Percentiles rank a stretch among this genome's conserved stretches.
These are phyloP conservation scores for Cardamine resedifolia DNA, from an alignment of 345 rosid genomes.

Conservation along the genomic window DNA sequence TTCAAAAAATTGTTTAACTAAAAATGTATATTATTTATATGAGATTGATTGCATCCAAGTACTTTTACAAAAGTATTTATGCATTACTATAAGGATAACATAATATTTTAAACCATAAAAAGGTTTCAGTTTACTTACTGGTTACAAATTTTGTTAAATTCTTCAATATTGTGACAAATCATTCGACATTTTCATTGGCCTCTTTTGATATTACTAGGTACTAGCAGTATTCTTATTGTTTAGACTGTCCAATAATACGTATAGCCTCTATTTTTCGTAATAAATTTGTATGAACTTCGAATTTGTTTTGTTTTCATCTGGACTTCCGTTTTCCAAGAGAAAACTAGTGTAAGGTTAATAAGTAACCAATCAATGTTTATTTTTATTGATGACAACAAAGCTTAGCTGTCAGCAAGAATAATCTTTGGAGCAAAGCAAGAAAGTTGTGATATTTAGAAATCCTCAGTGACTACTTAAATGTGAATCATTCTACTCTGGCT, in stretches of 20 bases:
- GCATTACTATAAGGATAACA: too few relatives aligned
- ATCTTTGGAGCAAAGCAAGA: conserved; percentile 31
- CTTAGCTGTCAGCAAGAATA: conserved; percentile 25
- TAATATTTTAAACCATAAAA: too few relatives aligned
- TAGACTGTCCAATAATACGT: neutral
- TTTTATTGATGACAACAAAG: conserved; percentile 10
- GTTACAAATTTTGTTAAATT: too few relatives aligned
- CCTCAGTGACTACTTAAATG: neutral
- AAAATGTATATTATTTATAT: too few relatives aligned
- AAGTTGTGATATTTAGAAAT: conserved; percentile 1
- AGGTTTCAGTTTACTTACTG: too few relatives aligned
- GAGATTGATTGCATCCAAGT: too few relatives aligned
- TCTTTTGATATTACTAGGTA: neutral
- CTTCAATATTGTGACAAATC: too few relatives aligned
- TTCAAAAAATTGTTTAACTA: too few relatives aligned
- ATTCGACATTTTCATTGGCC: neutral
- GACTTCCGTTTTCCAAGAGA: neutral
- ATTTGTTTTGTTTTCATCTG: neutral
- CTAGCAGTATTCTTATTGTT: neutral
- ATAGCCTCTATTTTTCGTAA: neutral
- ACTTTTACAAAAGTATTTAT: too few relatives aligned
- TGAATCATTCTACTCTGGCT: conserved; percentile 29
- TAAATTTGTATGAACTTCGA: neutral
- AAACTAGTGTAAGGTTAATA: neutral
- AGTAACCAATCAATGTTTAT: neutral